Base-by-base conservation (phyloP, 169 alveolate species). In the Eimeria necatrix region DNA sequence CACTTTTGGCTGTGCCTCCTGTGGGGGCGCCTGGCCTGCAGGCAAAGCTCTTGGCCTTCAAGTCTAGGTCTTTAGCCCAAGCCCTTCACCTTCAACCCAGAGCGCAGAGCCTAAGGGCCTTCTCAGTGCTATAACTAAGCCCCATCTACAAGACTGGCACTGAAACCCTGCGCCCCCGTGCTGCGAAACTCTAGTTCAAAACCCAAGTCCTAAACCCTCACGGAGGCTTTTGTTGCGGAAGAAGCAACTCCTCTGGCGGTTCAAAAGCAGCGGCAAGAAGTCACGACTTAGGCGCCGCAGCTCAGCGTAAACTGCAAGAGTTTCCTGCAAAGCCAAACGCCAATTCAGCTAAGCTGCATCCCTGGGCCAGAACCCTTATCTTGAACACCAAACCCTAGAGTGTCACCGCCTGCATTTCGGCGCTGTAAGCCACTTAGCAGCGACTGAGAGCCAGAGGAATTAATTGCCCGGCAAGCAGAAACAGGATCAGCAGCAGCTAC, bases 251-350 rank as follows among this genome's bases (percentile, higher is more conserved):
- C 73, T 52, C 71, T 81, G 90, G 7, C 90, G 20, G 73, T 81
- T 81, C 22, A 81, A 16, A 14, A 81, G 73, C 71, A 81, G 71
- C 71, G 90, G 90, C 73, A 81, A 81, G 90, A 81, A 81, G 53
- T 53, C 90, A 2, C 90, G 71, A 46, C 71, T 49, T 52, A 81
- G 53, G 32, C 90, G 68, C 53, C 52, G 90, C 48, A 81, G 90
- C 90, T 81, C 90, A 20, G 90, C 90, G 26, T 81, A 81, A 49
- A 81, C 90, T 16, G 48, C 71, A 26, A 49, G 90, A 16, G 90
- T 53, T 70, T 81, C 90, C 90, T 81, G 90, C 73, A 81, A 14
- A n/a, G 24, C 52, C 73, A 32, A 32, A 32, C 86, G 49, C 32
- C 26, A 71, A 32, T 41, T 12, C 46, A 71, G 83, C 83, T 7